Conservation (phyloP, 1,139 yeast genomes). For the Wickerhamomyces sp. region DNA sequence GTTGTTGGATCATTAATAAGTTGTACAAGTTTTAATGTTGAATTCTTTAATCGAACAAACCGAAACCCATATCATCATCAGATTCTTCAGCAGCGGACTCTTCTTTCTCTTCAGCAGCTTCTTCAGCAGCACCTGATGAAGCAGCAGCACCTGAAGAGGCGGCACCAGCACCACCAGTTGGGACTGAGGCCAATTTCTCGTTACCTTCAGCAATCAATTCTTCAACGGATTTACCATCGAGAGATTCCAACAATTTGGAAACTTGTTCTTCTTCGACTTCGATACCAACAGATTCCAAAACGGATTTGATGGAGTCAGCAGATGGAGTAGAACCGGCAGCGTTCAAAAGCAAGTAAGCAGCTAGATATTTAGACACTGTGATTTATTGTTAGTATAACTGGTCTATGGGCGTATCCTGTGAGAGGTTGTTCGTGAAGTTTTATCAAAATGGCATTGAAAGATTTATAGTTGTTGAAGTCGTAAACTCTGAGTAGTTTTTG, state of each 20-base stretch:
- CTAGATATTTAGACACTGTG: conserved; percentile 58
- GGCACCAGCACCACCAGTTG: conserved; percentile 80
- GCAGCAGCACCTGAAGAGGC: conserved; percentile 51
- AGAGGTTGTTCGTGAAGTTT: too few species aligned
- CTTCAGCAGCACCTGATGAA: conserved; percentile 47
- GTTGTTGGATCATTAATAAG: conserved; percentile 4
- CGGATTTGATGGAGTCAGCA: conserved; percentile 64
- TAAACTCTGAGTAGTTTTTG: too few species aligned
- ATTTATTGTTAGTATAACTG: conserved; percentile 15
- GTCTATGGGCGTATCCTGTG: too few species aligned
- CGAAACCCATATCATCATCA: conserved; percentile 86
- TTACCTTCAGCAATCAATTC: conserved; percentile 78
- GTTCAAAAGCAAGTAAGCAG: conserved; percentile 84
- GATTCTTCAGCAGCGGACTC: conserved; percentile 55
- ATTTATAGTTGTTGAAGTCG: too few species aligned
- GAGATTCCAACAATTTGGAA: conserved; percentile 57
- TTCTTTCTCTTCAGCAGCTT: conserved; percentile 54
- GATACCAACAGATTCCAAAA: conserved; percentile 71
- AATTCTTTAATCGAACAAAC: conserved; percentile 69
- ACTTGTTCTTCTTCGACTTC: conserved; percentile 76
- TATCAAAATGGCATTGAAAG: too few species aligned
- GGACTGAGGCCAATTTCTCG: conserved; percentile 77
- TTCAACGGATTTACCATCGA: conserved; percentile 72
- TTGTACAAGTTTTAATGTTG: conserved; percentile 3
- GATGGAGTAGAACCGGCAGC: conserved; percentile 81